Evolutionary conservation across 1,284 basidiomycete species (phyloP).

Genomic region (Cutaneotrichosporon sp.): DNA sequence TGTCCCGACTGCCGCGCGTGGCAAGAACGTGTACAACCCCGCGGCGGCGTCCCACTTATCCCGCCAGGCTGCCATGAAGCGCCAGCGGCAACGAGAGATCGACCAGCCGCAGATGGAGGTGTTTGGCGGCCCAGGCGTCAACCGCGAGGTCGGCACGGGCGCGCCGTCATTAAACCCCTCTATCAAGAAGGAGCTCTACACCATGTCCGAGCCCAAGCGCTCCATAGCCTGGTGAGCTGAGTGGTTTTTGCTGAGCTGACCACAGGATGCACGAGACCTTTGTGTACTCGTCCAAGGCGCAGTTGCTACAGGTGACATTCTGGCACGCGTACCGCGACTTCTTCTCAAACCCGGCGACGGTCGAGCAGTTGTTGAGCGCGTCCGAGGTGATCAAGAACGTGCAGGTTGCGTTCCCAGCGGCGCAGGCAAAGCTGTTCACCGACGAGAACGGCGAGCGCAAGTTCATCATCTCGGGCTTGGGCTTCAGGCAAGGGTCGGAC

Average conservation of each 20-base stretch:
- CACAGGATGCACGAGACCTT: slow-evolving; percentile 53
- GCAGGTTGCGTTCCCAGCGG: slow-evolving; percentile 48
- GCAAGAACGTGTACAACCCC: slow-evolving; percentile 37
- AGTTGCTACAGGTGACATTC: slow-evolving; percentile 51
- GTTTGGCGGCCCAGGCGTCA: slow-evolving; percentile 29
- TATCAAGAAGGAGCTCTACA: slow-evolving; percentile 36
- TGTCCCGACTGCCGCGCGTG: slow-evolving; percentile 18
- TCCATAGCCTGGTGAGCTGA: slow-evolving; percentile 48
- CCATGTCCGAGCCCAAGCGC: slow-evolving; percentile 44
- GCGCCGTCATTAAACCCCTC: slow-evolving; percentile 31
- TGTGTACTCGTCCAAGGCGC: slow-evolving; percentile 43
- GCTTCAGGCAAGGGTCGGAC: slow-evolving; percentile 42
- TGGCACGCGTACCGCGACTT: slow-evolving; percentile 53
- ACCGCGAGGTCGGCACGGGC: slow-evolving; percentile 37
- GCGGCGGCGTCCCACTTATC: slow-evolving; percentile 30
- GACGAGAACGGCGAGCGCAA: slow-evolving; percentile 41
- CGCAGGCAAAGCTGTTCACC: slow-evolving; percentile 40
- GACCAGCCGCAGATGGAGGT: slow-evolving; percentile 38
- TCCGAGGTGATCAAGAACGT: slow-evolving; percentile 54
- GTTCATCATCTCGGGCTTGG: slow-evolving; percentile 51
- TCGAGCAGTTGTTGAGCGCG: slow-evolving; percentile 45
- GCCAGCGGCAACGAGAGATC: slow-evolving; percentile 35
- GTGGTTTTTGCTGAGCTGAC: slow-evolving; percentile 11
- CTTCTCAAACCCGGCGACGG: slow-evolving; percentile 39
- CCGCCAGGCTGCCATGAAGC: slow-evolving; percentile 30